Evolutionary conservation across 768 basidiomycete species (phyloP).

Genomic region (Clitopilus hobsonii): DNA sequence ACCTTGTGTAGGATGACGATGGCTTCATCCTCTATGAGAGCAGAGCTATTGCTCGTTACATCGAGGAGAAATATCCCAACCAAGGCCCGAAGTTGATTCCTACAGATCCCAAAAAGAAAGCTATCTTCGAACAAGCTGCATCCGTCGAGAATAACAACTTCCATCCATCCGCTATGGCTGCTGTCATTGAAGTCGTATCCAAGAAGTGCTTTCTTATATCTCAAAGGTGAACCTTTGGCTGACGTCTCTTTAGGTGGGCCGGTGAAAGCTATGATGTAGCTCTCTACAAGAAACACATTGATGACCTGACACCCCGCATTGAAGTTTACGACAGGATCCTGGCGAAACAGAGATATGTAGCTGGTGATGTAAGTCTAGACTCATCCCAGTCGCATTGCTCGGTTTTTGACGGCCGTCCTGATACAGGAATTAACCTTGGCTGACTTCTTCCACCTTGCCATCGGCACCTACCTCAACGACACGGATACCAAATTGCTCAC

Average conservation of each 20-base stretch:
- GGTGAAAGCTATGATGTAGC: slow-evolving; percentile 9
- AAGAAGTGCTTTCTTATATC: slow-evolving; percentile 30
- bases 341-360: slow-evolving; percentile 46
- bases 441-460: slow-evolving; percentile 17
- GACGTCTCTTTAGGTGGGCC: not conserved
- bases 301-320: slow-evolving; percentile 31
- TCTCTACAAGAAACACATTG: slow-evolving; percentile 19
- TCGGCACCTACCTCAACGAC: slow-evolving; percentile 9
- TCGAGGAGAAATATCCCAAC: slow-evolving; percentile 47
- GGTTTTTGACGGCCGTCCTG: not conserved
- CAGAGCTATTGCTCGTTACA: slow-evolving; percentile 59
- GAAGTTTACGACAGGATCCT: slow-evolving; percentile 51
- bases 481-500: not conserved
- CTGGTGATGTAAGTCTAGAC: slow-evolving; percentile 47
- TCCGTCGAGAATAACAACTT: slow-evolving; percentile 28
- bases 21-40: slow-evolving; percentile 64
- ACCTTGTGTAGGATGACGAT: slow-evolving; percentile 47
- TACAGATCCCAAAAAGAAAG: slow-evolving; percentile 27
- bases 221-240: not conserved
- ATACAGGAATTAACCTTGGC: slow-evolving; percentile 11
- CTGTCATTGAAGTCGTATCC: slow-evolving; percentile 43
- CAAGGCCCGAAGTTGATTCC: slow-evolving; percentile 53
- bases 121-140: slow-evolving; percentile 48
- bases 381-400: not conserved
- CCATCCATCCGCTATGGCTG: not conserved